Conservation (phyloP, 169 alveolate genomes). For the Cryptosporidium ubiquitum region DNA sequence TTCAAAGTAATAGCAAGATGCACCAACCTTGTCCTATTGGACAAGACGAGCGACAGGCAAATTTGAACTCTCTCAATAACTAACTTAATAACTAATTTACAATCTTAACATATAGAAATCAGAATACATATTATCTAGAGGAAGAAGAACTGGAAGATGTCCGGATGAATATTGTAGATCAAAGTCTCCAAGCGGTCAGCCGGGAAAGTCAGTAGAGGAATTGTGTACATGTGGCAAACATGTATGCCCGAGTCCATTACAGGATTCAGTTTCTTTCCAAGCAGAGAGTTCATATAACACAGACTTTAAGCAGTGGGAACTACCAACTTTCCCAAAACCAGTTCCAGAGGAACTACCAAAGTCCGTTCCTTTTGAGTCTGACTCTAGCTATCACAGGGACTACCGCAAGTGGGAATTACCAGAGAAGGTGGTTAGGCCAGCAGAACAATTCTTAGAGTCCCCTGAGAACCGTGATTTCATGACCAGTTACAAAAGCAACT, state of each 20-base stretch:
- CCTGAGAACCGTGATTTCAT: constrained; percentile 66
- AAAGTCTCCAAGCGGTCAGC: constrained; percentile 70
- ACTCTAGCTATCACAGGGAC: constrained; percentile 29
- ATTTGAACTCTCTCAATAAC: background rate
- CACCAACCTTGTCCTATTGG: too few relatives aligned
- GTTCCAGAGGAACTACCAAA: constrained; percentile 40
- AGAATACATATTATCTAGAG: constrained; percentile 20
- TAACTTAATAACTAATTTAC: background rate
- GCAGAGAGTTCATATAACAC: constrained; percentile 66
- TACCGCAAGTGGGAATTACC: constrained; percentile 64
- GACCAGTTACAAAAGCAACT: constrained; percentile 63
- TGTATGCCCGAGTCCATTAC: constrained; percentile 43
- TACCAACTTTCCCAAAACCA: constrained; percentile 35
- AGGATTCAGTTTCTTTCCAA: constrained; percentile 14
- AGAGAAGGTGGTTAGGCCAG: constrained; percentile 10
- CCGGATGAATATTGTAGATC: constrained; percentile 65
- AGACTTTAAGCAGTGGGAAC: constrained; percentile 65
- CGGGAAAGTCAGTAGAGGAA: constrained; percentile 69
- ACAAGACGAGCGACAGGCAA: background rate
- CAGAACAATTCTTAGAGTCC: constrained; percentile 18
- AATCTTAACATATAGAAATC: constrained; percentile 1
- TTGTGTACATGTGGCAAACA: constrained; percentile 69
- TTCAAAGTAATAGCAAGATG: too few relatives aligned
- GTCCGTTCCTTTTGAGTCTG: constrained; percentile 54
- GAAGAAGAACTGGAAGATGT: constrained; percentile 47